Evolutionary conservation across 2,329 filamentous ascomycete genomes (phyloP).

Genomic region (Coleophoma crateriformis): DNA sequence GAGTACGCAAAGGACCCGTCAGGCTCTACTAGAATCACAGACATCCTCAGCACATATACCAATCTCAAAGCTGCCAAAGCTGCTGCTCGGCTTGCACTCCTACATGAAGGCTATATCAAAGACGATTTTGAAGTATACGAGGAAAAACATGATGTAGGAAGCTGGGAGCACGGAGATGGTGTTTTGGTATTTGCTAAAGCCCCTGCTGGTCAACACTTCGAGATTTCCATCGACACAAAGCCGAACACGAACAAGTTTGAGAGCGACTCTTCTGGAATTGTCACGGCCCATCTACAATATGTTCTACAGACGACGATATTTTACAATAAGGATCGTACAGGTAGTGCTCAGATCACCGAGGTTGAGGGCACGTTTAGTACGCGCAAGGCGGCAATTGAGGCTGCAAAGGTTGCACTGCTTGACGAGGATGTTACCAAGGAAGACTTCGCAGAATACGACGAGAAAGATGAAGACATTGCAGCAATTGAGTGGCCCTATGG

Average conservation of each 20-base stretch:
- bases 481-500: slow-evolving; percentile 36
- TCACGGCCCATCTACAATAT: no score
- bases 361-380: slow-evolving; percentile 33
- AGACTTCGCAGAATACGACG: slow-evolving; percentile 31
- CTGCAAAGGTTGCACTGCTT: slow-evolving; percentile 29
- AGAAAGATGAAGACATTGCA: slow-evolving; percentile 20
- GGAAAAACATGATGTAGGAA: slow-evolving; percentile 7
- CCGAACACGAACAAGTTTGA: slow-evolving; percentile 13
- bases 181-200: slow-evolving; percentile 25
- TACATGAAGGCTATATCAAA: slow-evolving; percentile 28
- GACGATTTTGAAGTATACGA: slow-evolving; percentile 32
- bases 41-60: slow-evolving; percentile 33
- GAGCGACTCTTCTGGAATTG: slow-evolving; percentile 30
- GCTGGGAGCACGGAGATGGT: slow-evolving; percentile 33
- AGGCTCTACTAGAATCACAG: slow-evolving; percentile 17
- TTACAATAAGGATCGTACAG: slow-evolving; percentile 32
- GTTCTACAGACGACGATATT: slow-evolving; percentile 36
- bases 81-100: slow-evolving; percentile 27
- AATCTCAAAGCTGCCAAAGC: slow-evolving; percentile 30
- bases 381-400: slow-evolving; percentile 26
- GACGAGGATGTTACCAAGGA: slow-evolving; percentile 24
- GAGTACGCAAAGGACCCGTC: slow-evolving; percentile 10
- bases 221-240: no score
- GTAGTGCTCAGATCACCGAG: slow-evolving; percentile 28
- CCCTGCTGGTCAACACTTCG: no score